These are phyloP conservation scores for Eucalyptus tenuipes DNA, from an alignment of 345 rosid species.

Conservation along the genomic window DNA sequence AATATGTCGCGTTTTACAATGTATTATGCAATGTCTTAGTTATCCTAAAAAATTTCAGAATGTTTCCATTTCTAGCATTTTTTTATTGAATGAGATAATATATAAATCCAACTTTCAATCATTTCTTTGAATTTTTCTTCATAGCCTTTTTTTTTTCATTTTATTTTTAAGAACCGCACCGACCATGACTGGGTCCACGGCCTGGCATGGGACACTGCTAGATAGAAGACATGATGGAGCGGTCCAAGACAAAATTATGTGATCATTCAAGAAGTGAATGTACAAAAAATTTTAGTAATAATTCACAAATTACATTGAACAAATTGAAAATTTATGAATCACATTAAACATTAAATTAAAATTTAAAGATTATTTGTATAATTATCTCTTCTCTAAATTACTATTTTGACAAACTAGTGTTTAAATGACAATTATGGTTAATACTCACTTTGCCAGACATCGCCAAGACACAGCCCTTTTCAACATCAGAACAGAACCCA, in stretches of 20 bases:
- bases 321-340: not conserved
- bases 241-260: not conserved
- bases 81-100: not conserved
- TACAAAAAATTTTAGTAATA: not conserved
- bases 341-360: fast-evolving
- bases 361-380: fast-evolving
- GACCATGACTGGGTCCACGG: not conserved
- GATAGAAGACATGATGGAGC: not conserved
- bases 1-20: not conserved
- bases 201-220: not conserved
- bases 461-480: not conserved
- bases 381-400: not conserved
- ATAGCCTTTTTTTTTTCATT: not conserved
- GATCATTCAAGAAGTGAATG: not conserved
- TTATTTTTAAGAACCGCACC: not conserved
- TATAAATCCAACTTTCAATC: not conserved
- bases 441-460: not conserved
- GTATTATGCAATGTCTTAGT: not conserved
- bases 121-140: not conserved
- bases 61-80: not conserved
- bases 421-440: not conserved
- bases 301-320: fast-evolving
- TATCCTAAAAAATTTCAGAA: not conserved
- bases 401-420: not conserved
- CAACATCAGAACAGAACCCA: not conserved